A percentile compares a stretch with the other conserved stretches of the same genome.
Conservation (phyloP, 163 green algal genomes). For the Scenedesmus sp. region DNA sequence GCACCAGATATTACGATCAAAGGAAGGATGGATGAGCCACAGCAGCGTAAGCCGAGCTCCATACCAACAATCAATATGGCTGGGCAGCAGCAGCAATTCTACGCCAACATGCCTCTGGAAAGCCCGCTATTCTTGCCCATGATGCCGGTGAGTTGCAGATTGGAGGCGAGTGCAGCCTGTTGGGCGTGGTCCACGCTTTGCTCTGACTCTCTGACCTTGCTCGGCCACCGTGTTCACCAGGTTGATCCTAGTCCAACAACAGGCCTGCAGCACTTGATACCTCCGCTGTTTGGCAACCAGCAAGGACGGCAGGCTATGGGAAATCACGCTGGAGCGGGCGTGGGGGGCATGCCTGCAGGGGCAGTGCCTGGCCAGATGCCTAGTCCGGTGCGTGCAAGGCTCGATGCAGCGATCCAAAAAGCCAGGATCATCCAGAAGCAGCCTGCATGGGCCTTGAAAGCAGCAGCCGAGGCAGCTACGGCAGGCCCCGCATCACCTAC, state of each 20-base stretch:
- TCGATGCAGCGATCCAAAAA: background rate
- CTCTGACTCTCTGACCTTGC: conserved; percentile 1
- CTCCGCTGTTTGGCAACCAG: conserved; percentile 39
- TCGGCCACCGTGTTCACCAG: conserved; percentile 17
- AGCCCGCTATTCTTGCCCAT: conserved; percentile 46
- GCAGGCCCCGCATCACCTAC: background rate
- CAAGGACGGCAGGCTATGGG: conserved; percentile 30
- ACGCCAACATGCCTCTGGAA: conserved; percentile 40
- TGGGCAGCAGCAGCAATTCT: conserved; percentile 24
- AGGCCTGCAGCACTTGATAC: conserved; percentile 40
- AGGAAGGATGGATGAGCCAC: background rate
- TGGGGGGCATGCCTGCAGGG: background rate
- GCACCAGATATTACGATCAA: background rate
- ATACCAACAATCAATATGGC: conserved; percentile 5
- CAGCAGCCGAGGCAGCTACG: background rate
- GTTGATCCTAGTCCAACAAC: conserved; percentile 46
- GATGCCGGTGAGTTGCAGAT: conserved; percentile 24
- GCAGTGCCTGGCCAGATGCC: conserved; percentile 3
- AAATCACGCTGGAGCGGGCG: background rate
- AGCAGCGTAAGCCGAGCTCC: background rate
- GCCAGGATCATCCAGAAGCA: background rate
- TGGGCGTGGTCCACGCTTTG: conserved; percentile 17
- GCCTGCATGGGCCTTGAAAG: background rate
- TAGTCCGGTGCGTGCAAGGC: conserved; percentile 33
- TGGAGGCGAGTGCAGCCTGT: background rate